Evolutionary conservation across 140 eudicot species (phyloP).

Genomic region (Erigeron philadelphicus): DNA sequence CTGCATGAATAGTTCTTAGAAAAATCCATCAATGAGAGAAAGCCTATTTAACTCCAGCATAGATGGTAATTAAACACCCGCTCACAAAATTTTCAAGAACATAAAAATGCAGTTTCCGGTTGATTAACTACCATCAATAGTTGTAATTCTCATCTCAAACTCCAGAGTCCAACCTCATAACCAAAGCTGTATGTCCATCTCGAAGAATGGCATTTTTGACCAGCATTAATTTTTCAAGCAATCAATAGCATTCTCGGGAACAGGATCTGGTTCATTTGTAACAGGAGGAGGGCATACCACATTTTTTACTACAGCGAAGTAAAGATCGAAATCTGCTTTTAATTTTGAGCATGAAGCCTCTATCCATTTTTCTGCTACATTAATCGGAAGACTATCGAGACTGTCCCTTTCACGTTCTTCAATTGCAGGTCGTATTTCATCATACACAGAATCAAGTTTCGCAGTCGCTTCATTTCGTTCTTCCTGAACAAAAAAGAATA

Average conservation of each 20-base stretch:
- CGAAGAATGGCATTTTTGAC: not conserved
- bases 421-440: conserved; percentile 74
- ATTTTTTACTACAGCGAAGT: conserved; percentile 60
- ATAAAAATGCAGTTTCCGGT: not conserved
- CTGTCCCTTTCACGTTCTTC: conserved; percentile 83
- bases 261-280: conserved; percentile 23
- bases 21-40: too few relatives aligned
- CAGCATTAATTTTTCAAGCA: conserved; percentile 22
- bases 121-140: conserved; percentile 13
- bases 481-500: conserved; percentile 40
- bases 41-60: too few relatives aligned
- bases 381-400: conserved; percentile 64
- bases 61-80: too few relatives aligned
- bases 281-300: conserved; percentile 40
- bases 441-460: conserved; percentile 54
- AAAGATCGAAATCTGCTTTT: conserved; percentile 57
- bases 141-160: conserved; percentile 19
- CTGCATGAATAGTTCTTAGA: too few relatives aligned
- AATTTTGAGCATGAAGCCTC: conserved; percentile 58
- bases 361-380: conserved; percentile 79
- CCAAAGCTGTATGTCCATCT: conserved; percentile 15
- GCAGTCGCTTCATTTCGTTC: conserved; percentile 43
- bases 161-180: conserved; percentile 13
- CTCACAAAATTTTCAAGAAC: not conserved
- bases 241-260: conserved; percentile 22